Evolutionary conservation across 371 early-diverging fungal species (phyloP).

Genomic region (Synchytrium microbalum): DNA sequence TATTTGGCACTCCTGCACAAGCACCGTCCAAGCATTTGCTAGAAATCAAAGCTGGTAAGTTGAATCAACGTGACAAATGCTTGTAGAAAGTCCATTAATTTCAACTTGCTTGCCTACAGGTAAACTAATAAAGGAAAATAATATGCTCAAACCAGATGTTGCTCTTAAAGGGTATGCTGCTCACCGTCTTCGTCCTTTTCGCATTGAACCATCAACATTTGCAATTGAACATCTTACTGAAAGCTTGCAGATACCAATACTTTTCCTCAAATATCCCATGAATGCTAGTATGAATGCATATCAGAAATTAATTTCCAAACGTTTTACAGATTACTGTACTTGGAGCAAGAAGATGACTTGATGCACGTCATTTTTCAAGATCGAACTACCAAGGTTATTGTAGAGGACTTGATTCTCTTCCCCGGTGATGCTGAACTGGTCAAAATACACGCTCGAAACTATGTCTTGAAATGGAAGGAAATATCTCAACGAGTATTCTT

Average conservation of each 20-base stretch:
- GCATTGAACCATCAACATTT: not conserved
- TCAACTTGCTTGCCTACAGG: not conserved
- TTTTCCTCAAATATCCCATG: not conserved
- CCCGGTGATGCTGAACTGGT: constrained; percentile 69
- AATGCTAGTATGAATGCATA: too few species aligned
- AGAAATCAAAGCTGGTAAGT: not conserved
- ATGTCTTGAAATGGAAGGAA: constrained; percentile 64
- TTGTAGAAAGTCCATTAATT: not conserved
- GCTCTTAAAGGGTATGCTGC: not conserved
- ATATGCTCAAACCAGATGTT: not conserved
- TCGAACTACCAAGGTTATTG: constrained; percentile 8
- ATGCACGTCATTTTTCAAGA: not conserved
- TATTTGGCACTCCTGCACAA: not conserved
- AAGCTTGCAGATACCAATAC: not conserved
- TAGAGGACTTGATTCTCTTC: constrained; percentile 61
- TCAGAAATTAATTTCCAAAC: too few species aligned
- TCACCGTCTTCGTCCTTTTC: not conserved
- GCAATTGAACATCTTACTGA: too few species aligned
- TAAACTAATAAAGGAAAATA: not conserved
- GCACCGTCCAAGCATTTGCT: not conserved
- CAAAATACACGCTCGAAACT: constrained; percentile 65
- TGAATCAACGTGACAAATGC: not conserved
- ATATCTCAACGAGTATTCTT: constrained; percentile 66
- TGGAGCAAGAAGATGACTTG: not conserved
- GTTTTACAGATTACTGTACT: not conserved